Base-by-base conservation (phyloP, 2,329 filamentous ascomycete genomes). In the Colletotrichum sp. region DNA sequence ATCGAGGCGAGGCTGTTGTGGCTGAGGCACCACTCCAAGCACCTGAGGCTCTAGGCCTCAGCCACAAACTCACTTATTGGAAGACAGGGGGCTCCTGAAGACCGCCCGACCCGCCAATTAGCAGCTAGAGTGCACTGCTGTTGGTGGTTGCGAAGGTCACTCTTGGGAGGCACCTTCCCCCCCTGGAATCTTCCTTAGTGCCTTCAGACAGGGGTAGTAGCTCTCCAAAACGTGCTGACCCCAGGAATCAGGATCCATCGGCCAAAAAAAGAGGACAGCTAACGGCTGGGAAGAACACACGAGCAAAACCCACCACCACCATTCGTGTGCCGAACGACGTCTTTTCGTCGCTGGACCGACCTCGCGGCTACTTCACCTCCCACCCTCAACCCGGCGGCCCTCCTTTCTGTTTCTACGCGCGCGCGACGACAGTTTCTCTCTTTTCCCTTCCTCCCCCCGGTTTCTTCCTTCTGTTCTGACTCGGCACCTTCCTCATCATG, bases 401-500 rank as follows among this genome's bases (percentile, higher is more conserved):
- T n/a, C 24, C 48, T 61, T 30, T 39, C 24, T 55, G 70, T 52
- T 52, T 21, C 43, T 1, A 52, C 43, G 43, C 43, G 43, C 26
- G 61, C 48, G 69, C 36, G 72, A 70, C 57, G 48, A 67, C 39
- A 52, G 18, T 18, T 28, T 43, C 55, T 18, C 48, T 61, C 60
- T 60, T n/a, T 71, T 52, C 63, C 52, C 18, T n/a, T 63, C 48
- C 61, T 77, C 75, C 68, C 52, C 30, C 60, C 66, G 66, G 60
- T 43, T 26, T 70, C 52, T 72, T 34, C 21, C 48, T 60, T 73
- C 28, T 59, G 36, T 36, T 74, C 70, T 66, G 52, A 75, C 34
- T 65, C 48, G 28, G 59, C 59, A 24, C 14, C 16, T 16, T 34
- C 67, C 63, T 59, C 73, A 86, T 80, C 78, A 90, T 90, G 88